Evolutionary conservation across 306 rosid genomes (phyloP).

Genomic region (Inga leiocalycina): DNA sequence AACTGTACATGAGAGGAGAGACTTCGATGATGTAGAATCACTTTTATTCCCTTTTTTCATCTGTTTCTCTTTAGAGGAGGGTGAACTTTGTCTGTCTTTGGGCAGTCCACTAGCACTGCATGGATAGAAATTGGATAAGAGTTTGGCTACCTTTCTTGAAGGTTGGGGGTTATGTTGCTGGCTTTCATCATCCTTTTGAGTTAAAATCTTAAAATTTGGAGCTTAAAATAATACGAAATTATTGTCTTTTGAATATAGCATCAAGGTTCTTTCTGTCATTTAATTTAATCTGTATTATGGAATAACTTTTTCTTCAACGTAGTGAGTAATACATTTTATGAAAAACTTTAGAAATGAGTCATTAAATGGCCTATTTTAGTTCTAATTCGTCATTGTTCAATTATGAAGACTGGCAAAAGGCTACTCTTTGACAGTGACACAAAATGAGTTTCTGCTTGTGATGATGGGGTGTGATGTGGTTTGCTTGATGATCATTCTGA

Average conservation of each 20-base stretch:
- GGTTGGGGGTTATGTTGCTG: background rate
- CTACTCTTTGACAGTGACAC: background rate
- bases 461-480: constrained; percentile 1
- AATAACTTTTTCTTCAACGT: background rate
- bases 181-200: background rate
- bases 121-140: background rate
- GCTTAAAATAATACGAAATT: background rate
- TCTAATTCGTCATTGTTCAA: background rate
- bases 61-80: constrained; percentile 12
- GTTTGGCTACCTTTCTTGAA: background rate
- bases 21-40: constrained; percentile 11
- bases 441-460: constrained; percentile 11
- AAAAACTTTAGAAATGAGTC: background rate
- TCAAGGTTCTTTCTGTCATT: background rate
- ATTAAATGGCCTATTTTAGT: background rate
- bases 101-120: background rate
- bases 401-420: background rate
- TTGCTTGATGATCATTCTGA: background rate
- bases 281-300: background rate
- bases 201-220: background rate
- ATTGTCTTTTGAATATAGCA: background rate
- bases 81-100: background rate
- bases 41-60: background rate
- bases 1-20: constrained; percentile 3
- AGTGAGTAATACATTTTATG: background rate